phyloP scores from a whole-genome alignment of 176 grass and related monocot genomes.

The Eleusine coracana region DNA sequence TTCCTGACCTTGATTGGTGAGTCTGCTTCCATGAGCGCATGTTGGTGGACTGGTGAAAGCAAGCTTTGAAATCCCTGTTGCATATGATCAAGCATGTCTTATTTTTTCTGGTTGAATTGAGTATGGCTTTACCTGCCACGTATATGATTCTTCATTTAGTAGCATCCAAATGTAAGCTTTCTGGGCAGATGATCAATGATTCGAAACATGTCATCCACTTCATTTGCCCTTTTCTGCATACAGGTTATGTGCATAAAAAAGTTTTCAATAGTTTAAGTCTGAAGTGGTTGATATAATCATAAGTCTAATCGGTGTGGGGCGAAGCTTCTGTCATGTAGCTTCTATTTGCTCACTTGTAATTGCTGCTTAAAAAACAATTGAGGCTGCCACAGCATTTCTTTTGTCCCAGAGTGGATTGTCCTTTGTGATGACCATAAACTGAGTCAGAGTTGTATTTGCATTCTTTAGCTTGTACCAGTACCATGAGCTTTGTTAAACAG shows the following conservation, averaged over 20 bases:
- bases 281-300: constrained; percentile 28
- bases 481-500: constrained; percentile 32
- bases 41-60: no score
- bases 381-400: constrained; percentile 26
- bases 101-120: neutral
- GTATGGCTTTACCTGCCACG: constrained; percentile 29
- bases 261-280: constrained; percentile 21
- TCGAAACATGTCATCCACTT: constrained; percentile 1
- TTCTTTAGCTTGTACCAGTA: constrained; percentile 20
- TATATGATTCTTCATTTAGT: constrained; percentile 14
- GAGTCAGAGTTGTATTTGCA: constrained; percentile 33
- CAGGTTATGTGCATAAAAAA: constrained; percentile 26
- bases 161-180: constrained; percentile 58
- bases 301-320: constrained; percentile 27
- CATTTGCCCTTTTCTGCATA: constrained; percentile 25
- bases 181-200: constrained; percentile 17
- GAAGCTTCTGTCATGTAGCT: constrained; percentile 29
- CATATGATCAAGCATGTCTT: constrained; percentile 10
- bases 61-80: no score
- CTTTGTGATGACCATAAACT: constrained; percentile 14
- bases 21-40: neutral
- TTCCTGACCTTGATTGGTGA: neutral
- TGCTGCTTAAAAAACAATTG: constrained; percentile 30
- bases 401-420: constrained; percentile 23
- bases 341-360: neutral